Conservation (phyloP, 768 basidiomycete genomes). For the Gloeopeniophorella convolvens region DNA sequence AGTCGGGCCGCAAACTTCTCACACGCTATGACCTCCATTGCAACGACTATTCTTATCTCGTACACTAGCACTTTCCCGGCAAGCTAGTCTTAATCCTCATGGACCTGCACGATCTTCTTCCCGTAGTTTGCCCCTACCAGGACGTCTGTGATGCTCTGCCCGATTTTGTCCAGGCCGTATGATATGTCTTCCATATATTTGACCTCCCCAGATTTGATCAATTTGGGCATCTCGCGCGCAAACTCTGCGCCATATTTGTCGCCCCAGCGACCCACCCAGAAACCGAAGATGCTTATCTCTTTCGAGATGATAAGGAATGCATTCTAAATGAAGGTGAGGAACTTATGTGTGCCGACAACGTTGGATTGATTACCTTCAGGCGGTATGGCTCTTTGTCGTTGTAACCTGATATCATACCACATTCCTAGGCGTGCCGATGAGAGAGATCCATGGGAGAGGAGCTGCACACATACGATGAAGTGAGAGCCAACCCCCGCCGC, state of each 20-base stretch:
- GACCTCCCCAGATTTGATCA: slow-evolving; percentile 26
- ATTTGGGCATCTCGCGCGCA: slow-evolving; percentile 25
- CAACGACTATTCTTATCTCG: too few relatives aligned
- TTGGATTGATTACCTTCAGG: slow-evolving; percentile 14
- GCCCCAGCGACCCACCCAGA: slow-evolving; percentile 25
- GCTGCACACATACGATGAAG: slow-evolving; percentile 25
- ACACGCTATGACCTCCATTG: too few relatives aligned
- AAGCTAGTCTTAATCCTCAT: too few relatives aligned
- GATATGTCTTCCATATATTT: slow-evolving; percentile 26
- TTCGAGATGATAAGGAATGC: slow-evolving; percentile 13
- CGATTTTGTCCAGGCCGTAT: slow-evolving; percentile 24
- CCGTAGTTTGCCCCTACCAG: slow-evolving; percentile 24
- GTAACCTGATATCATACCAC: slow-evolving; percentile 28
- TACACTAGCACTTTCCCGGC: too few relatives aligned
- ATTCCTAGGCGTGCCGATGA: slow-evolving; percentile 21
- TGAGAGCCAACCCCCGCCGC: slow-evolving; percentile 15
- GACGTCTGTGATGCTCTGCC: slow-evolving; percentile 25
- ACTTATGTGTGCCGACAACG: not conserved
- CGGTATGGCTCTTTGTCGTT: slow-evolving; percentile 20
- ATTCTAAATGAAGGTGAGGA: not conserved
- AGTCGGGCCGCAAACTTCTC: too few relatives aligned
- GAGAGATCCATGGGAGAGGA: too few relatives aligned
- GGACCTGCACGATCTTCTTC: slow-evolving; percentile 30
- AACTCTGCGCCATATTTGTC: slow-evolving; percentile 27
- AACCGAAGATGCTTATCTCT: slow-evolving; percentile 27